A percentile compares a stretch with the other conserved stretches of the same genome.
Evolutionary conservation across 2,329 filamentous ascomycete genomes (phyloP).

Genomic region (Claviceps pazoutovae): DNA sequence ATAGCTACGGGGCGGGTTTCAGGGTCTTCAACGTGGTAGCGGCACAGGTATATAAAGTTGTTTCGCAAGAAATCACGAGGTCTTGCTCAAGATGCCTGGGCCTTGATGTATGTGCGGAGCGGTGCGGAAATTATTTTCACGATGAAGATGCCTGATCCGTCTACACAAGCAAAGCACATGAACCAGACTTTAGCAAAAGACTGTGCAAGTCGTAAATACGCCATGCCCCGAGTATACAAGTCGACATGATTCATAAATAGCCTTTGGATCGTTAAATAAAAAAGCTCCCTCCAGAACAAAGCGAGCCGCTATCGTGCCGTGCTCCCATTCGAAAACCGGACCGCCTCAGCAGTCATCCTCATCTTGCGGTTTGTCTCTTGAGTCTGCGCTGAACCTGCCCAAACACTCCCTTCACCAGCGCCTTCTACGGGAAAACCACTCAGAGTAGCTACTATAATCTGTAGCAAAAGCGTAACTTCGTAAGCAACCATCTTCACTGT

Average conservation of each 20-base stretch:
- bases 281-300: conserved; percentile 6
- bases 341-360: conserved; percentile 42
- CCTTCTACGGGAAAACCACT: neutral
- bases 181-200: neutral
- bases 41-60: too few species aligned
- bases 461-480: too few species aligned
- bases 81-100: too few species aligned
- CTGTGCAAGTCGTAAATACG: neutral
- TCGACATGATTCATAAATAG: conserved; percentile 5
- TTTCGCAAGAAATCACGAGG: too few species aligned
- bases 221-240: neutral
- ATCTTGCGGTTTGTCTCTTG: too few species aligned
- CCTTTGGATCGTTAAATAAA: conserved; percentile 24
- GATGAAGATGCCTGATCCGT: neutral
- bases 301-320: conserved; percentile 45
- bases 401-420: neutral
- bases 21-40: too few species aligned
- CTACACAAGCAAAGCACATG: neutral
- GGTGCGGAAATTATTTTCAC: too few species aligned
- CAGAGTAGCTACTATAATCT: conserved; percentile 1
- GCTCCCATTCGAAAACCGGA: conserved; percentile 65
- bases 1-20: too few species aligned
- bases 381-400: neutral
- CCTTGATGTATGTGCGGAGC: too few species aligned
- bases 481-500: neutral